These are phyloP conservation scores for Oryza glumipatula DNA, from an alignment of 176 grass and related monocot species.

Conservation along the genomic window DNA sequence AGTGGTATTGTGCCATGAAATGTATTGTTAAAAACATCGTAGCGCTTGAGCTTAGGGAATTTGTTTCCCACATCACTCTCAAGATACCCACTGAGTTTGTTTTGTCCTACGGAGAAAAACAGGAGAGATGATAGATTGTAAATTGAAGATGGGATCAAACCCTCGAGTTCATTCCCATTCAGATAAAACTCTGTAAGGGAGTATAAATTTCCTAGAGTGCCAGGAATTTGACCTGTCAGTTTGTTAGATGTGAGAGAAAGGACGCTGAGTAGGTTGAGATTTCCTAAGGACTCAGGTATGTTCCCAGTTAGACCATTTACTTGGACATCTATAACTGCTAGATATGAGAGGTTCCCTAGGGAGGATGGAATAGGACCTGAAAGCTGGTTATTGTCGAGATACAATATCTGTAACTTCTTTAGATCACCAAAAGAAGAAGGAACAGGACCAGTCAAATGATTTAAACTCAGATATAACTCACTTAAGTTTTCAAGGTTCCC, in stretches of 20 bases:
- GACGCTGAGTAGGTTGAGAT: conserved; percentile 5
- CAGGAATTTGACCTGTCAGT: background rate
- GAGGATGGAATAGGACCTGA: conserved; percentile 4
- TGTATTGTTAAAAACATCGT: background rate
- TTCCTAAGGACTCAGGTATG: conserved; percentile 24
- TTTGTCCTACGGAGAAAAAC: background rate
- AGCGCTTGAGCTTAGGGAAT: background rate
- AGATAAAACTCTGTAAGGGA: background rate
- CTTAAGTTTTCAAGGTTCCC: background rate
- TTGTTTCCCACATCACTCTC: background rate
- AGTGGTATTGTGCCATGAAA: conserved; percentile 13
- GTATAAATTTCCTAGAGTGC: conserved; percentile 10
- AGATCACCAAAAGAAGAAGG: background rate
- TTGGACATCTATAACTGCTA: background rate
- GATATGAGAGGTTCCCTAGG: conserved; percentile 13
- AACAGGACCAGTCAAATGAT: background rate
- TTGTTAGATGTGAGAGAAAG: conserved; percentile 1
- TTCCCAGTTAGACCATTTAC: background rate
- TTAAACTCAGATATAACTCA: background rate
- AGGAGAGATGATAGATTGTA: background rate
- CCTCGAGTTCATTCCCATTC: background rate
- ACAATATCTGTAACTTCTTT: background rate
- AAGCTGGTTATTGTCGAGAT: background rate
- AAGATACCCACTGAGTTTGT: conserved; percentile 23
- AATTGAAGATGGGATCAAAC: background rate